phyloP scores from a whole-genome alignment of 345 rosid genomes.

The Firmiana major region DNA sequence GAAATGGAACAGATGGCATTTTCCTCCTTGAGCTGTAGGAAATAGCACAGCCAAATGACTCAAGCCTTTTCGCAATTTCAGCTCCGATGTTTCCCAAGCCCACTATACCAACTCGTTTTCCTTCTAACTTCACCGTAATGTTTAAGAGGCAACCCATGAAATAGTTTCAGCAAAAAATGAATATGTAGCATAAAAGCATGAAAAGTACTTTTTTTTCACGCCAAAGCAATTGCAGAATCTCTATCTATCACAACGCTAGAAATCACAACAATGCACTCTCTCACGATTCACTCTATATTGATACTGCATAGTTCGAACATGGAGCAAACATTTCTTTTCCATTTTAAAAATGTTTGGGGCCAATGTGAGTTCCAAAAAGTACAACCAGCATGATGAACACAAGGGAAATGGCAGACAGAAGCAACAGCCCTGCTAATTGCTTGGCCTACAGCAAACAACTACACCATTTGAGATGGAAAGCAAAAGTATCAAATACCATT shows the following conservation, averaged over 20 bases:
- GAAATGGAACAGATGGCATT: conserved; percentile 26
- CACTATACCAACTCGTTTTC: conserved; percentile 30
- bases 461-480: background rate
- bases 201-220: background rate
- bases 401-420: background rate
- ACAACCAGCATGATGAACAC: background rate
- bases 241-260: background rate
- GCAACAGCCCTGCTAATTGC: background rate
- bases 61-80: conserved; percentile 32
- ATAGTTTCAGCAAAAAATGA: background rate
- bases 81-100: conserved; percentile 35
- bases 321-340: background rate
- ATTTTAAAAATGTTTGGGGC: background rate
- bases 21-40: conserved; percentile 26
- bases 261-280: background rate
- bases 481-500: background rate
- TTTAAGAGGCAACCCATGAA: background rate
- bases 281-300: background rate
- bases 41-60: conserved; percentile 32
- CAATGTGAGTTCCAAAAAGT: background rate
- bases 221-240: background rate
- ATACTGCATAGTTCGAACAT: background rate
- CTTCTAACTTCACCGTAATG: conserved; percentile 22
- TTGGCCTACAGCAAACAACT: background rate
- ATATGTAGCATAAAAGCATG: background rate